A percentile compares a stretch with the other conserved stretches of the same genome.
Evolutionary conservation across 108 stramenopile species (phyloP).

Genomic region (Cyclotella baltica): DNA sequence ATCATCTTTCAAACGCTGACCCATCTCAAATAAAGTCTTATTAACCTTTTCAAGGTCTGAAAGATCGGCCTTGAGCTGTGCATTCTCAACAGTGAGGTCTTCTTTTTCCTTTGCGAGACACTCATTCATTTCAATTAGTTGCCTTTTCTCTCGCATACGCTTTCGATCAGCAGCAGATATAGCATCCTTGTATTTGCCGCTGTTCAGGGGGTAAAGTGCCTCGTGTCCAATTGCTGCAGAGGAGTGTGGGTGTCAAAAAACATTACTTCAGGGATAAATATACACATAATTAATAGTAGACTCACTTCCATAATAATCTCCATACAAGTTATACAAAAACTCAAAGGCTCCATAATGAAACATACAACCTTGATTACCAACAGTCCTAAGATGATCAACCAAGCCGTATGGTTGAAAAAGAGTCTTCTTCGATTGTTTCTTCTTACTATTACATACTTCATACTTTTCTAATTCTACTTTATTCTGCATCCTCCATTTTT

Average conservation of each 20-base stretch:
- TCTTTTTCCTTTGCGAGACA: not conserved
- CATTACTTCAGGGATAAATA: not conserved
- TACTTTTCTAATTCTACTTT: too few relatives aligned
- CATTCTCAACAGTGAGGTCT: not conserved
- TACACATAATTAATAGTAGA: too few relatives aligned
- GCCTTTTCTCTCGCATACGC: not conserved
- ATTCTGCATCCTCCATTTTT: too few relatives aligned
- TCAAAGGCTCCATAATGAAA: too few relatives aligned
- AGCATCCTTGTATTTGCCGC: not conserved
- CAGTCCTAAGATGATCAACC: too few relatives aligned
- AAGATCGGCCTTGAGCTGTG: not conserved
- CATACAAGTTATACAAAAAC: too few relatives aligned
- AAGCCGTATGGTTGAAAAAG: too few relatives aligned
- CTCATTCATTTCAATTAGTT: too few relatives aligned
- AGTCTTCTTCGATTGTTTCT: too few relatives aligned
- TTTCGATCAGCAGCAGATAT: not conserved
- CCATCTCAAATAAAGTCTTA: slow-evolving; percentile 8
- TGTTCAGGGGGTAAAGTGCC: not conserved
- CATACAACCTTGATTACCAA: too few relatives aligned
- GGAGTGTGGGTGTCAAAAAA: not conserved
- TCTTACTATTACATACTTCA: too few relatives aligned
- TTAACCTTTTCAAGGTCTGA: not conserved
- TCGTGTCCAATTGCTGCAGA: slow-evolving; percentile 13
- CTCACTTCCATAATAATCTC: too few relatives aligned
- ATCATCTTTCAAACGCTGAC: not conserved